phyloP scores from a whole-genome alignment of 208 protist genomes.

The Acanthamoeba royreba region DNA sequence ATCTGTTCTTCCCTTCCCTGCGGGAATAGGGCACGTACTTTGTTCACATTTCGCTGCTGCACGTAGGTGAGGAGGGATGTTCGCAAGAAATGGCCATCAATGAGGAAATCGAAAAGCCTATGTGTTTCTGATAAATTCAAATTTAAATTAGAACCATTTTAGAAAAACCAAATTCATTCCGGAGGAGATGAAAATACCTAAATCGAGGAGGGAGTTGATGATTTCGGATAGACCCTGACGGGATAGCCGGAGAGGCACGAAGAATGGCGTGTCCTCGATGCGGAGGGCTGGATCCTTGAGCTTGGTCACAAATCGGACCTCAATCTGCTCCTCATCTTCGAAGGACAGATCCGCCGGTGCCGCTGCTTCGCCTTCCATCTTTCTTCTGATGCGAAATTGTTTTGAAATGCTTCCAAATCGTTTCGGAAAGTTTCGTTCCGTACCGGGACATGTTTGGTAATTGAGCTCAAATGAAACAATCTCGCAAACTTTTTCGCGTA shows the following conservation, averaged over 20 bases:
- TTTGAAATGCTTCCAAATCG: too few species aligned
- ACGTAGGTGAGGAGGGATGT: background rate
- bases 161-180: background rate
- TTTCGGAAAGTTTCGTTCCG: too few species aligned
- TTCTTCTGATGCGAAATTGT: background rate
- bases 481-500: too few species aligned
- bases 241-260: background rate
- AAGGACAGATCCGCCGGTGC: background rate
- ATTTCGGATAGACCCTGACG: slow-evolving; percentile 2
- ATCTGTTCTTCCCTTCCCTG: too few species aligned
- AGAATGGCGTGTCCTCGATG: background rate
- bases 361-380: background rate
- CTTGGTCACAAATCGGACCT: background rate
- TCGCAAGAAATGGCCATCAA: background rate
- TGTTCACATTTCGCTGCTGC: slow-evolving; percentile 21
- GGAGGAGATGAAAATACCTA: background rate
- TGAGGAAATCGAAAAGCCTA: slow-evolving; percentile 2
- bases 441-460: too few species aligned
- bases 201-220: background rate
- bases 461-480: too few species aligned
- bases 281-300: background rate
- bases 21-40: background rate
- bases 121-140: background rate
- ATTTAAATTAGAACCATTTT: background rate
- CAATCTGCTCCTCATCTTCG: background rate